These are phyloP conservation scores for Solanum ahanhuiri DNA, from an alignment of 257 asterid genomes.

Conservation along the genomic window DNA sequence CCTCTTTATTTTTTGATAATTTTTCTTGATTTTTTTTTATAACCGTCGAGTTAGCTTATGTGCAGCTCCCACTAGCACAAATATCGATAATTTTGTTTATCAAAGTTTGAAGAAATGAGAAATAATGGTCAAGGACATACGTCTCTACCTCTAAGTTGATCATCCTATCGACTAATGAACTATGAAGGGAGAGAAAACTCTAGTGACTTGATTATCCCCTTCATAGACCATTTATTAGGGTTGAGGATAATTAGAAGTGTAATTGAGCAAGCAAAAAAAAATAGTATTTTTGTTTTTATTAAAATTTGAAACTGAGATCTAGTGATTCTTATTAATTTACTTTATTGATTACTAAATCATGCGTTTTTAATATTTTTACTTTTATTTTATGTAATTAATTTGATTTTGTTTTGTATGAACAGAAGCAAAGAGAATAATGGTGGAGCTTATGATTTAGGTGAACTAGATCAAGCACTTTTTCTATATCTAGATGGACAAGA, in stretches of 20 bases:
- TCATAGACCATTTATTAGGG: background rate
- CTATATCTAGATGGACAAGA: constrained; percentile 64
- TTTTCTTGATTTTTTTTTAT: background rate
- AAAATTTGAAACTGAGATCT: background rate
- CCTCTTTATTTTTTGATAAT: background rate
- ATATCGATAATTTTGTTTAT: background rate
- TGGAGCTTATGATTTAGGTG: constrained; percentile 68
- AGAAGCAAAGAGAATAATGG: constrained; percentile 49
- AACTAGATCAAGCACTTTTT: constrained; percentile 76
- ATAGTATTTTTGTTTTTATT: background rate
- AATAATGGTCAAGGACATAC: background rate
- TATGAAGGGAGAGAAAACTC: background rate
- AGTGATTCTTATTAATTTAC: background rate
- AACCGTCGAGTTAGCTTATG: background rate
- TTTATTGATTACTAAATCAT: background rate
- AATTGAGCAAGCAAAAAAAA: background rate
- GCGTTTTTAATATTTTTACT: background rate
- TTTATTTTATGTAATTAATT: background rate
- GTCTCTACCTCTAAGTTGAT: background rate
- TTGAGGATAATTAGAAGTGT: background rate
- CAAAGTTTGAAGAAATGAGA: background rate
- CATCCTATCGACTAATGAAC: background rate
- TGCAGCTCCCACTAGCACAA: background rate
- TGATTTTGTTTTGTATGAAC: background rate
- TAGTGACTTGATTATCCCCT: background rate